phyloP scores from a whole-genome alignment of 768 basidiomycete genomes.

The Crepidotus variabilis region DNA sequence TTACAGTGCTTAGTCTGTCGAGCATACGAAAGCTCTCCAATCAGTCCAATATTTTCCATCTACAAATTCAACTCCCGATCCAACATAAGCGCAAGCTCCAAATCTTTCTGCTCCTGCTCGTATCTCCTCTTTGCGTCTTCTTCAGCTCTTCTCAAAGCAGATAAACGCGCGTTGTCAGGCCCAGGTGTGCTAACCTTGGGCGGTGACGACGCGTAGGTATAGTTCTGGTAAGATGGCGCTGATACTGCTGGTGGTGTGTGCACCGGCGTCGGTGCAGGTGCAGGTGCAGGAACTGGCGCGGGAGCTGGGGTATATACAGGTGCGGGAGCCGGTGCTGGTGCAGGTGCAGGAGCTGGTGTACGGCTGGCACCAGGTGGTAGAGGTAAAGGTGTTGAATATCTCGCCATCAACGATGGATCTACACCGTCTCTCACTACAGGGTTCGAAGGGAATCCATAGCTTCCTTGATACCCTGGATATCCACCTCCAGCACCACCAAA shows the following conservation, averaged over 20 bases:
- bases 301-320: slow-evolving; percentile 6
- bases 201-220: slow-evolving; percentile 7
- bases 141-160: slow-evolving; percentile 33
- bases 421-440: neutral
- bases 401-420: slow-evolving; percentile 18
- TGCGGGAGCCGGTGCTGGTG: slow-evolving; percentile 6
- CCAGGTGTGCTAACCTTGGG: slow-evolving; percentile 13
- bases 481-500: neutral
- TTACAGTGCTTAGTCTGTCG: too few relatives aligned
- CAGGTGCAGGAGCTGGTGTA: slow-evolving; percentile 7
- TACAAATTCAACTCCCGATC: slow-evolving; percentile 51
- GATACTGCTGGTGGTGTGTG: slow-evolving; percentile 4
- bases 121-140: slow-evolving; percentile 31
- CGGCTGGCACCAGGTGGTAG: slow-evolving; percentile 36
- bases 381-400: slow-evolving; percentile 54
- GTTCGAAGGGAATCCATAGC: neutral
- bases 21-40: neutral
- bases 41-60: too few relatives aligned
- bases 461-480: neutral
- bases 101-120: slow-evolving; percentile 39
- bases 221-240: neutral
- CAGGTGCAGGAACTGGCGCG: slow-evolving; percentile 9
- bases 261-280: slow-evolving; percentile 3
- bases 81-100: slow-evolving; percentile 48
- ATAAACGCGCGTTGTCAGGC: slow-evolving; percentile 28